Evolutionary conservation across 768 basidiomycete species (phyloP), one percentile per base, ranked within the genome.

Genomic region (Termitomyces sp.): DNA sequence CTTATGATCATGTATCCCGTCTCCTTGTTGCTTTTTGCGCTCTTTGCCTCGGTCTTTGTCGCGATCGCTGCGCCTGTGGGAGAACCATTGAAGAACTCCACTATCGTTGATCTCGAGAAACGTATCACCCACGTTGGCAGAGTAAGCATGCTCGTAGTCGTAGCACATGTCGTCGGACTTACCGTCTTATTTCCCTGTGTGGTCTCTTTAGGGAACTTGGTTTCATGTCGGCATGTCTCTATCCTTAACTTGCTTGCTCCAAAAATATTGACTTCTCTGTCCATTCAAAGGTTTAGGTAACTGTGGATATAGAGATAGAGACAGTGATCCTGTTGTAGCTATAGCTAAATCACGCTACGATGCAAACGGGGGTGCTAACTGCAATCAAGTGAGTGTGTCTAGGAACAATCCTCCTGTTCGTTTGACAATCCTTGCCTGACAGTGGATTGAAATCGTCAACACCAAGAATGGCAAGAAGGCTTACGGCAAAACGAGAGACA

Each of bases 361-460:
- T 60, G 63, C 66, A 13, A 79, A 80, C 52, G 60, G 67, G 8
- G 86, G 84, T 42, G 69, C 59, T 12, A 80, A 84, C 71, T 91
- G 88, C 69, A 76, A 76, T 60, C 81, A 84, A 75, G 88, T 85
- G 63, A 43, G 79, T 66, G 79, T 66, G 24, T 2, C 47, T 32
- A n/a, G 22, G 20, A 50, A 50, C 43, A 12, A 44, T 22, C 38
- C 59, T 43, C 26, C 40, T 46, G 26, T 30, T 30, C 35, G 32
- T 48, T 32, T 66, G 53, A 65, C 46, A 26, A 42, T 54, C 44
- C 56, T 45, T 57, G 35, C 18, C 24, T 52, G 54, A n/a, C 61
- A 89, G 87, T 84, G 76, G 72, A 74, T 89, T 53, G 62, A 76
- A 61, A 81, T 90, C 64, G 79, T 77, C 45, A 85, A 87, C 73